phyloP scores from a whole-genome alignment of 306 rosid genomes.

The Glycine tomentella region DNA sequence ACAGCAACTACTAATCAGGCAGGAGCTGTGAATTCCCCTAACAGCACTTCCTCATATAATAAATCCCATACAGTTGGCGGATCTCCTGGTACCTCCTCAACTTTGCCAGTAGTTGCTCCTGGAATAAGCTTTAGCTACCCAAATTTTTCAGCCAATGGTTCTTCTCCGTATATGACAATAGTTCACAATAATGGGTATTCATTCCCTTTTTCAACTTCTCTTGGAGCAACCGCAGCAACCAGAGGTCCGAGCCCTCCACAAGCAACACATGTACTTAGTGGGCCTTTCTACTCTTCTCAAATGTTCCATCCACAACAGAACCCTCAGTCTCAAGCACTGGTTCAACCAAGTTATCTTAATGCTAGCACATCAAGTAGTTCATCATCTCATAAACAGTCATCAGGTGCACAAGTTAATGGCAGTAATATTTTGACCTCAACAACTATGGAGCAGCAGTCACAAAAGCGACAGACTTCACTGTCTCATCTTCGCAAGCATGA shows the following conservation, averaged over 20 bases:
- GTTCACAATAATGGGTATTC: slow-evolving; percentile 58
- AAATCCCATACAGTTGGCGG: slow-evolving; percentile 49
- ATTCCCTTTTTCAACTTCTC: slow-evolving; percentile 54
- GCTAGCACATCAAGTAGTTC: slow-evolving; percentile 44
- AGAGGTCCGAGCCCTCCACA: slow-evolving; percentile 53
- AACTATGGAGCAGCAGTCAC: slow-evolving; percentile 52
- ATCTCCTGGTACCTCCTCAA: slow-evolving; percentile 46
- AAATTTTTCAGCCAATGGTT: slow-evolving; percentile 51
- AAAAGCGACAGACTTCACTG: slow-evolving; percentile 44
- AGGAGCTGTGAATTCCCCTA: slow-evolving; percentile 42
- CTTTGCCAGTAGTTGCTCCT: slow-evolving; percentile 46
- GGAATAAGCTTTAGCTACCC: slow-evolving; percentile 48
- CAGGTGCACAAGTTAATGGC: slow-evolving; percentile 47
- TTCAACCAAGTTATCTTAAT: slow-evolving; percentile 50
- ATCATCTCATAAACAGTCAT: slow-evolving; percentile 55
- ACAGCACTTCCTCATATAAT: slow-evolving; percentile 45
- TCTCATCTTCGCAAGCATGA: slow-evolving; percentile 55
- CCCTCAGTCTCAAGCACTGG: slow-evolving; percentile 46
- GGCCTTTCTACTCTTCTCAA: slow-evolving; percentile 59
- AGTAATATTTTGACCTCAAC: slow-evolving; percentile 47
- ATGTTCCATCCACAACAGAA: slow-evolving; percentile 58
- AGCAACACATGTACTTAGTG: slow-evolving; percentile 53
- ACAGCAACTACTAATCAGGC: slow-evolving; percentile 42
- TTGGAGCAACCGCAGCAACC: slow-evolving; percentile 53
- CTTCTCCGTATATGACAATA: slow-evolving; percentile 53